A percentile compares a stretch with the other conserved stretches of the same genome.
phyloP scores from a whole-genome alignment of 169 alveolate genomes.

The Cryptosporidium parvum region DNA sequence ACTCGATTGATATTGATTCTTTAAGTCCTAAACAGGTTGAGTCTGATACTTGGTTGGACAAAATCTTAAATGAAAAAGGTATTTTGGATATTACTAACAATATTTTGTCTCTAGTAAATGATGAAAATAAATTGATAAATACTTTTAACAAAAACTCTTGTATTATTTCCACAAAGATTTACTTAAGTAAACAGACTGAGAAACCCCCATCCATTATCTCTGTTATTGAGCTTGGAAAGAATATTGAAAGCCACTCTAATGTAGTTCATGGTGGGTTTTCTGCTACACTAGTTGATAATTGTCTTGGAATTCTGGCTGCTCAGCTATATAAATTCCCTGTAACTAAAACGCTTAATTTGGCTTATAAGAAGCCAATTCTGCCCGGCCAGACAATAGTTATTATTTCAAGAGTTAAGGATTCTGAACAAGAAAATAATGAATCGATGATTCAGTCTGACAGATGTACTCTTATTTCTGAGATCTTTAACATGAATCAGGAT shows the following conservation, averaged over 20 bases:
- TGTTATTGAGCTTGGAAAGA: constrained; percentile 32
- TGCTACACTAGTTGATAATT: constrained; percentile 64
- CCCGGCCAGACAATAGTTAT: constrained; percentile 35
- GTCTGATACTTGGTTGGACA: constrained; percentile 13
- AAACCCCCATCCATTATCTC: constrained; percentile 7
- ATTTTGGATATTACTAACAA: constrained; percentile 17
- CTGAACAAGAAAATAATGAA: background rate
- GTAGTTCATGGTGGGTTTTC: constrained; percentile 73
- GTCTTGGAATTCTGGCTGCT: constrained; percentile 61
- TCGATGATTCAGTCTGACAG: constrained; percentile 21
- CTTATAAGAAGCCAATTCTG: constrained; percentile 62
- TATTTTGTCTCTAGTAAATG: background rate
- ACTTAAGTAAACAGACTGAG: constrained; percentile 8
- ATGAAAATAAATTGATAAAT: constrained; percentile 14
- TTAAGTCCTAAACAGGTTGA: background rate
- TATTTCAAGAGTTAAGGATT: constrained; percentile 29
- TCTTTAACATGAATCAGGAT: constrained; percentile 27
- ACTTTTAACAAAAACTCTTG: constrained; percentile 24
- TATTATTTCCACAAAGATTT: constrained; percentile 22
- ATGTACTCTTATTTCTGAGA: constrained; percentile 41
- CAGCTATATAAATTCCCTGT: constrained; percentile 59
- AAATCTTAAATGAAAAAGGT: background rate
- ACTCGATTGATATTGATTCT: constrained; percentile 42
- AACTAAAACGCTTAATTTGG: constrained; percentile 50
- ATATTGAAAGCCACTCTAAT: constrained; percentile 68